Evolutionary conservation across 2,329 filamentous ascomycete genomes (phyloP).

Genomic region (Beauveria asiatica): DNA sequence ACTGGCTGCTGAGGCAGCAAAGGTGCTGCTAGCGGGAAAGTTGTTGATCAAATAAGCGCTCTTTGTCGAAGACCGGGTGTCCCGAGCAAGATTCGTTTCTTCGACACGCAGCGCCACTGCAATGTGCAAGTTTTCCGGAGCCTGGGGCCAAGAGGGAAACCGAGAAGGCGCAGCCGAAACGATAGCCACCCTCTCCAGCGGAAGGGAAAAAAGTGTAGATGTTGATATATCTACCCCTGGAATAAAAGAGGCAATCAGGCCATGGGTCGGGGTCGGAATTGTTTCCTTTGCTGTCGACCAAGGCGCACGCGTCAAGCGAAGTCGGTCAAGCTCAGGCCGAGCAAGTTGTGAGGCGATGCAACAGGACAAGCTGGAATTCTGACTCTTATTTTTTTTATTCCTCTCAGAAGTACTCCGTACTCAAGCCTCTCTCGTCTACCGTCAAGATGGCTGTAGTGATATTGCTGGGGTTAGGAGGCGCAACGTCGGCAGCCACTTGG

Average conservation of each 20-base stretch:
- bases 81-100: not conserved
- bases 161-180: not conserved
- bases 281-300: not conserved
- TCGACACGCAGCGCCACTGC: not conserved
- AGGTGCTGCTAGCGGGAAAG: not conserved
- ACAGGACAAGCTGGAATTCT: not conserved
- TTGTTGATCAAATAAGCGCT: constrained; percentile 1
- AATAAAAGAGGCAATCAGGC: constrained; percentile 9
- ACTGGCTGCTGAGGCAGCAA: not conserved
- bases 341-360: not conserved
- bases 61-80: not conserved
- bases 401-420: not conserved
- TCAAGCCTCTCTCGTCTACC: not conserved
- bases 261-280: constrained; percentile 3
- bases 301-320: not conserved
- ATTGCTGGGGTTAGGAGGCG: constrained; percentile 4
- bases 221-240: constrained; percentile 11
- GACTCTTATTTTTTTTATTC: too few species aligned
- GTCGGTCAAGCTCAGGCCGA: not conserved
- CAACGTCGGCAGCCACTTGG: not conserved
- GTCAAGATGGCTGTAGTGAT: not conserved
- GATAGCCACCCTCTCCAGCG: not conserved
- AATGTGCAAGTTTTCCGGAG: not conserved
- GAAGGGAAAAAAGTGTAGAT: constrained; percentile 4
- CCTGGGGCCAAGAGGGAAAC: not conserved